Evolutionary conservation across 2,329 filamentous ascomycete genomes (phyloP).

Genomic region (Fusarium nygamai): DNA sequence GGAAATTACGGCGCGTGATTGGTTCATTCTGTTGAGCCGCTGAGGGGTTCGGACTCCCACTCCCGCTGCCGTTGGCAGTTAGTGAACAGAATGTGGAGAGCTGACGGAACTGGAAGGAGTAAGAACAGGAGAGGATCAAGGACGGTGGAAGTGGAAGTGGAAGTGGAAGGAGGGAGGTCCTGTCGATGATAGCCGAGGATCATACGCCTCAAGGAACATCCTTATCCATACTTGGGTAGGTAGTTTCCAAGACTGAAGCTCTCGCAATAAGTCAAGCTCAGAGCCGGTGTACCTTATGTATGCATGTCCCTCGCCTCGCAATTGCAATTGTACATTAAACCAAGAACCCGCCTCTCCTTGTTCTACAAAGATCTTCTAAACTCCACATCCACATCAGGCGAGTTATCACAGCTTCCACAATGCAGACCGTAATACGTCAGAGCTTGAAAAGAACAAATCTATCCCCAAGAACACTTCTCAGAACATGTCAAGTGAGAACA

Average conservation of each 20-base stretch:
- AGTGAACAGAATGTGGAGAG: slow-evolving; percentile 15
- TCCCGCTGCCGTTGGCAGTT: slow-evolving; percentile 6
- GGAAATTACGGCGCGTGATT: slow-evolving; percentile 12
- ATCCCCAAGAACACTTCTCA: slow-evolving; percentile 3
- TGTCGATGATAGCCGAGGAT: slow-evolving; percentile 40
- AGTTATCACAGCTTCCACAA: slow-evolving; percentile 3
- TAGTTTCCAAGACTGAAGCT: background rate
- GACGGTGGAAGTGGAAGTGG: background rate
- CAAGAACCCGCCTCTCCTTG: background rate
- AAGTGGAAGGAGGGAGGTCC: background rate
- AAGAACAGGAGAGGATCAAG: slow-evolving; percentile 3
- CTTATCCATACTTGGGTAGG: background rate
- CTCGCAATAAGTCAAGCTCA: background rate
- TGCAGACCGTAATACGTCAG: slow-evolving; percentile 33
- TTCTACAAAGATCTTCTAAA: no score
- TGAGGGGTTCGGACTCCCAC: slow-evolving; percentile 29
- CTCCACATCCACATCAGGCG: background rate
- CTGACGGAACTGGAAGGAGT: slow-evolving; percentile 21
- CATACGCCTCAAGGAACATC: background rate
- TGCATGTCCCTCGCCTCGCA: background rate
- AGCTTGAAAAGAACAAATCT: slow-evolving; percentile 12
- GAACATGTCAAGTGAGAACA: slow-evolving; percentile 20
- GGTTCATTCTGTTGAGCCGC: slow-evolving; percentile 6
- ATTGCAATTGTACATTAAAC: background rate
- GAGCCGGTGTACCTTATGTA: background rate